These are phyloP conservation scores for Yarrowia phangngaensis DNA, from an alignment of 805 yeast species.

Conservation along the genomic window DNA sequence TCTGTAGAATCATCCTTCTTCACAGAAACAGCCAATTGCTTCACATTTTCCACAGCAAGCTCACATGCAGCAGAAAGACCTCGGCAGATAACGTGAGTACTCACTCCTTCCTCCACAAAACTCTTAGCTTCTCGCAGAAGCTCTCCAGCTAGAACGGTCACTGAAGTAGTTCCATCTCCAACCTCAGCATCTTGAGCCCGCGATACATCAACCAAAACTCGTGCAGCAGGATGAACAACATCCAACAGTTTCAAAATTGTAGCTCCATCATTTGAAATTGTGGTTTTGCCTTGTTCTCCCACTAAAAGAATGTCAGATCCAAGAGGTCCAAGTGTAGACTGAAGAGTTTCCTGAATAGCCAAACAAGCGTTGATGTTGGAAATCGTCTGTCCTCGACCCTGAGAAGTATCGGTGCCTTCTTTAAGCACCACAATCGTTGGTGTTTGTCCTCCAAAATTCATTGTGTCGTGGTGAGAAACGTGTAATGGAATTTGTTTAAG, in stretches of 20 bases:
- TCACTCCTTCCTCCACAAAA: conserved; percentile 94
- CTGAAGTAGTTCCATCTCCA: conserved; percentile 98
- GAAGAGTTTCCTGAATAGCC: conserved; percentile 93
- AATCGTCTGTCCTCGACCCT: conserved; percentile 93
- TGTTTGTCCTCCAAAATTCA: conserved; percentile 89
- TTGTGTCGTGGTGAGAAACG: conserved; percentile 35
- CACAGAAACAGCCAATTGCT: conserved; percentile 71
- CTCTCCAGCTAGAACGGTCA: conserved; percentile 87
- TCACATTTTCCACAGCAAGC: conserved; percentile 67
- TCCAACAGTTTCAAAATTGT: conserved; percentile 88
- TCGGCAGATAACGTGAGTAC: conserved; percentile 81
- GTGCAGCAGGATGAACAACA: conserved; percentile 98
- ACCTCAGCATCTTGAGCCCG: conserved; percentile 98
- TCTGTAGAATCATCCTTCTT: conserved; percentile 51
- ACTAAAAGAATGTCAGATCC: conserved; percentile 95
- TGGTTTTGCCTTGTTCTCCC: conserved; percentile 75
- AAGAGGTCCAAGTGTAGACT: conserved; percentile 93
- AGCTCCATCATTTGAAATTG: conserved; percentile 98
- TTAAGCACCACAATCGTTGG: conserved; percentile 97
- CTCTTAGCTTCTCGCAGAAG: conserved; percentile 81
- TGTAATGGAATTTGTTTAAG: too few species aligned
- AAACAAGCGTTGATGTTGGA: conserved; percentile 95
- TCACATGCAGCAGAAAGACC: conserved; percentile 82
- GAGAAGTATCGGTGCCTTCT: conserved; percentile 97
- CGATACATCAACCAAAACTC: conserved; percentile 87